Percentiles rank a stretch among this genome's conserved stretches.
Conservation (phyloP, 805 yeast species). For the Deakozyma indianensis region DNA sequence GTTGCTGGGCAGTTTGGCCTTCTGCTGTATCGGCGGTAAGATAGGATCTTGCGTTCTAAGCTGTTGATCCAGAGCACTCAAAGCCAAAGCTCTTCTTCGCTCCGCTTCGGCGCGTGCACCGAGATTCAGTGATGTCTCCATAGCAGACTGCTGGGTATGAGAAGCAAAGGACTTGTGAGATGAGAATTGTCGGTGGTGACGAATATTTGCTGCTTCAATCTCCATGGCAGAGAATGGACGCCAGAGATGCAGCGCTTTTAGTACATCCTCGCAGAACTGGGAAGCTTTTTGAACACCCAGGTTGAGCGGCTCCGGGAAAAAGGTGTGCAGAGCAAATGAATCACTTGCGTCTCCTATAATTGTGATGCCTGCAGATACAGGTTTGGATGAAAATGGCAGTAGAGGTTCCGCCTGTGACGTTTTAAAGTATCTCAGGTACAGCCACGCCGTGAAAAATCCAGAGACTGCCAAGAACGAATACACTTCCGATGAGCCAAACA, state of each 20-base stretch:
- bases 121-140: constrained; percentile 8
- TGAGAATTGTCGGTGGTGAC: constrained; percentile 17
- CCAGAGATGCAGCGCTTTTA: constrained; percentile 32
- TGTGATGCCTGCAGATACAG: constrained; percentile 14
- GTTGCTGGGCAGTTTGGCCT: not conserved
- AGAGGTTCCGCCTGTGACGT: constrained; percentile 37
- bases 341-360: constrained; percentile 76
- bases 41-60: not conserved
- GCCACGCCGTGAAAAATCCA: constrained; percentile 51
- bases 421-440: constrained; percentile 64
- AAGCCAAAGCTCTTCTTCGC: constrained; percentile 20
- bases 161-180: constrained; percentile 9
- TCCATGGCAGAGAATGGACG: constrained; percentile 54
- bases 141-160: not conserved
- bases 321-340: constrained; percentile 64
- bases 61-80: constrained; percentile 20
- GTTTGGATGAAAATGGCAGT: constrained; percentile 27
- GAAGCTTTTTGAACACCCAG: constrained; percentile 39
- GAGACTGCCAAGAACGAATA: constrained; percentile 14
- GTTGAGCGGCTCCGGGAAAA: constrained; percentile 55
- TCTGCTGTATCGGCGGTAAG: not conserved
- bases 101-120: constrained; percentile 21
- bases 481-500: constrained; percentile 12
- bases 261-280: constrained; percentile 24
- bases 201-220: constrained; percentile 57